These are phyloP conservation scores for Thraustochytrium sp. DNA, from an alignment of 352 stramenopile species.

Conservation along the genomic window DNA sequence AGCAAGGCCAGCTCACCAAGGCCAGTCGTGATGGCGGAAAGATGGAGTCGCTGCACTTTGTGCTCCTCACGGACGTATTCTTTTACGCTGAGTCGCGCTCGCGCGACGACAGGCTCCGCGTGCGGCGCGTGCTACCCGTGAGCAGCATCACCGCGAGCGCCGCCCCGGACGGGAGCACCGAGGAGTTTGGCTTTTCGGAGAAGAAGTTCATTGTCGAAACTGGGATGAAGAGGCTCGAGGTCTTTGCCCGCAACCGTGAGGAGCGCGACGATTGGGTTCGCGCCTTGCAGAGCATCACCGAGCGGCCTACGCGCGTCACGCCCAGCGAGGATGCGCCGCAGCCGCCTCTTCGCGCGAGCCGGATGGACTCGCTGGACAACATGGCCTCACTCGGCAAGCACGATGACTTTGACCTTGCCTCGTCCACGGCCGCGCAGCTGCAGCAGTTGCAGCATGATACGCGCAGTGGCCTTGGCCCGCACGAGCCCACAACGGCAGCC, in stretches of 20 bases:
- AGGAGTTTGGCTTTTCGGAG: neutral
- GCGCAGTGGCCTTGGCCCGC: too few species aligned
- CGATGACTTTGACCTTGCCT: neutral
- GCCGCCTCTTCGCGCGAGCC: neutral
- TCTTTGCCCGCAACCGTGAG: neutral
- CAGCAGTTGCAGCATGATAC: too few species aligned
- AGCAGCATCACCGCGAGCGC: neutral
- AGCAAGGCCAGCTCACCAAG: conserved; percentile 1
- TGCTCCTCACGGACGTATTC: conserved; percentile 1
- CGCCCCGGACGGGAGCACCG: neutral
- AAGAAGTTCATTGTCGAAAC: neutral
- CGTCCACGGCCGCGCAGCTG: neutral
- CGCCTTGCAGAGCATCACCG: neutral
- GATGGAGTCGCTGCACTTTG: conserved; percentile 10
- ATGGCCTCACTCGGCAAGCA: neutral
- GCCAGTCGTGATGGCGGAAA: neutral
- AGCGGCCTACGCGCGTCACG: neutral
- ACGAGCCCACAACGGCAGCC: too few species aligned
- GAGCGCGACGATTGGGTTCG: conserved; percentile 10
- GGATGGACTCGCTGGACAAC: neutral
- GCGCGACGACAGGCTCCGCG: neutral
- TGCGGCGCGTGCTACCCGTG: neutral
- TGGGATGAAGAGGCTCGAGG: neutral
- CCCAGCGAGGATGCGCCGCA: neutral
- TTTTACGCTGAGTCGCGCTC: neutral